These are phyloP conservation scores for Pelargonium cotyledonis DNA, from an alignment of 441 rosid species.

Conservation along the genomic window DNA sequence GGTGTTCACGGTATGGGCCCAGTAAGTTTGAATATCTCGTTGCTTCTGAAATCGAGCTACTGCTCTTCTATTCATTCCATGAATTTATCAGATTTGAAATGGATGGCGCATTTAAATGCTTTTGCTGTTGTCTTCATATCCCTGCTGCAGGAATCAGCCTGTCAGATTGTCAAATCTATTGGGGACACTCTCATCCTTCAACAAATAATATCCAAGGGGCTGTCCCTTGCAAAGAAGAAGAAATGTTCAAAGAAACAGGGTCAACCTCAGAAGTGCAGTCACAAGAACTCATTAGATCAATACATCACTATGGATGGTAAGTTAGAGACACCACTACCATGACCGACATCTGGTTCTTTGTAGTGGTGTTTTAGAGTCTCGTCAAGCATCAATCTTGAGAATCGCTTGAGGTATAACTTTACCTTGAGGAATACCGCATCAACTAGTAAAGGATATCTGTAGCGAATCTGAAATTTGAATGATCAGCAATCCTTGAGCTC, in stretches of 20 bases:
- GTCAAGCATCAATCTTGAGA: constrained; percentile 8
- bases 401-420: constrained; percentile 1
- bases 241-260: constrained; percentile 45
- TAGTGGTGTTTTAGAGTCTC: constrained; percentile 14
- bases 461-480: neutral
- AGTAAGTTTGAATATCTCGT: constrained; percentile 37
- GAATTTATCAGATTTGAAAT: constrained; percentile 9
- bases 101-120: constrained; percentile 7
- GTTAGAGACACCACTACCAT: constrained; percentile 16
- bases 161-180: constrained; percentile 59
- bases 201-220: constrained; percentile 45
- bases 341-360: constrained; percentile 15
- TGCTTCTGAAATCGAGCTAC: constrained; percentile 18
- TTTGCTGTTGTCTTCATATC: constrained; percentile 1
- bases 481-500: neutral
- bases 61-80: constrained; percentile 10
- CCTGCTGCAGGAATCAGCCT: constrained; percentile 63
- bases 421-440: neutral
- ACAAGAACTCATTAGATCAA: constrained; percentile 23
- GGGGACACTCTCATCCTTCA: constrained; percentile 65
- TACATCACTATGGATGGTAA: constrained; percentile 36
- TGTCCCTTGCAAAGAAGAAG: constrained; percentile 42
- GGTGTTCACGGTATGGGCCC: constrained; percentile 82
- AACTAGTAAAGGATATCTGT: neutral
- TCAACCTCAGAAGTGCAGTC: constrained; percentile 23